Conservation (phyloP, 2,329 filamentous ascomycete species). For the Grosmannia huntii region DNA sequence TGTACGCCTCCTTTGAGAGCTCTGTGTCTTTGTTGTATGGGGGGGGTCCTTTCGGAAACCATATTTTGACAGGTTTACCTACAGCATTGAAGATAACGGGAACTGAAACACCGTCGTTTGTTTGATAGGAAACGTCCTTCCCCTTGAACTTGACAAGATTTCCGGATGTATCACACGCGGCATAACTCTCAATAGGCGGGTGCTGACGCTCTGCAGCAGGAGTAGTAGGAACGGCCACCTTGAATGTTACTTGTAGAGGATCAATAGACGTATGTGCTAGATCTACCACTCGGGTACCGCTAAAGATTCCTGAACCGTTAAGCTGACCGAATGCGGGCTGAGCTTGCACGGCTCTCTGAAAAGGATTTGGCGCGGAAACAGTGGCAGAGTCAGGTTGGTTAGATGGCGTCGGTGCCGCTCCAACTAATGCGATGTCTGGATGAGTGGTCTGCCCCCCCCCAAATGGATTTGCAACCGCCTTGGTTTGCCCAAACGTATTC, state of each 20-base stretch:
- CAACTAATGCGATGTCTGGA: neutral
- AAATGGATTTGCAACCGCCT: slow-evolving; percentile 3
- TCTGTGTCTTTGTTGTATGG: slow-evolving; percentile 51
- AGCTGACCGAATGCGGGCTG: slow-evolving; percentile 5
- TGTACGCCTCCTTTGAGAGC: slow-evolving; percentile 36
- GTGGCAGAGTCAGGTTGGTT: neutral
- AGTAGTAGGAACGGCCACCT: neutral
- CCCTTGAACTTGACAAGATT: slow-evolving; percentile 20
- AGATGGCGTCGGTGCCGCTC: neutral
- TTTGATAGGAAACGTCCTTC: slow-evolving; percentile 22
- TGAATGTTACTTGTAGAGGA: neutral
- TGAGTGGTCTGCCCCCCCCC: neutral
- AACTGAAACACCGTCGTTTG: slow-evolving; percentile 24
- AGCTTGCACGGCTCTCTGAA: slow-evolving; percentile 1
- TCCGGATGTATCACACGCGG: slow-evolving; percentile 12
- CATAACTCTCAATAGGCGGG: slow-evolving; percentile 19
- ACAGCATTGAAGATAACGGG: slow-evolving; percentile 1
- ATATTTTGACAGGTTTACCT: slow-evolving; percentile 41
- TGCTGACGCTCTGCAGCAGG: slow-evolving; percentile 17
- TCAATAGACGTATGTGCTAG: neutral
- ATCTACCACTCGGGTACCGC: neutral
- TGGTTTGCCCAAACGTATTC: slow-evolving; percentile 9
- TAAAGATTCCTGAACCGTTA: slow-evolving; percentile 2
- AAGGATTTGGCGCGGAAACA: neutral
- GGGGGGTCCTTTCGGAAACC: slow-evolving; percentile 61